A percentile compares a stretch with the other conserved stretches of the same genome.
phyloP scores from a whole-genome alignment of 2,329 filamentous ascomycete genomes.

The Rutstroemia sp. region DNA sequence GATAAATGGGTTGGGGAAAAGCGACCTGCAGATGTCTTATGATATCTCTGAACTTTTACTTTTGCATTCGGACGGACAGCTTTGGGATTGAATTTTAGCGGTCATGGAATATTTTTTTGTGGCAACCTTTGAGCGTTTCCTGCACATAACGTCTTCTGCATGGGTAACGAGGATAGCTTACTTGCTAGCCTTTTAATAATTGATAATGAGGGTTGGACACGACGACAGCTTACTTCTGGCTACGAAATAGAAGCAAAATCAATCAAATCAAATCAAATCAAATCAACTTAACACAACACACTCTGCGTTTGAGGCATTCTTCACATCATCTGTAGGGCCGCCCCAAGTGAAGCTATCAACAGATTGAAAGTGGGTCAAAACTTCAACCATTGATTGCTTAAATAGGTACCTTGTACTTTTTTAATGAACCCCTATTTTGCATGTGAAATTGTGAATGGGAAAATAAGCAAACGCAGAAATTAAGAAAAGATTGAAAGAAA shows the following conservation, averaged over 20 bases:
- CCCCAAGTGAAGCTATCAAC: no score
- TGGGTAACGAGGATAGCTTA: background rate
- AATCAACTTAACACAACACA: background rate
- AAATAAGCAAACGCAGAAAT: no score
- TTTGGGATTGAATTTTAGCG: conserved; percentile 4
- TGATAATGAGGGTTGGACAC: conserved; percentile 1
- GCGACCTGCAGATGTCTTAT: background rate
- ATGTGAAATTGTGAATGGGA: no score
- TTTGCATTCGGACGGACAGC: conserved; percentile 18
- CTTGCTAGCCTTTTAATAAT: background rate
- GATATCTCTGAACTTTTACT: background rate
- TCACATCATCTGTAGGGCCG: no score
- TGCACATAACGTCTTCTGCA: background rate
- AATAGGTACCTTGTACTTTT: no score
- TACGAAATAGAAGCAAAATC: conserved; percentile 2
- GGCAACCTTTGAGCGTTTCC: background rate
- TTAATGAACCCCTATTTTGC: no score
- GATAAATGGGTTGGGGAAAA: background rate
- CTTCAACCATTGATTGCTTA: no score
- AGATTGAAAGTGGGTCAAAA: no score
- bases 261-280: background rate
- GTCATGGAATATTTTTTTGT: conserved; percentile 1
- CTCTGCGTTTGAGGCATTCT: background rate
- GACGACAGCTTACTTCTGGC: background rate
- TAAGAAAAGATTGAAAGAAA: no score